Conservation (phyloP, 108 stramenopile genomes). For the Nannochloropsis salina region DNA sequence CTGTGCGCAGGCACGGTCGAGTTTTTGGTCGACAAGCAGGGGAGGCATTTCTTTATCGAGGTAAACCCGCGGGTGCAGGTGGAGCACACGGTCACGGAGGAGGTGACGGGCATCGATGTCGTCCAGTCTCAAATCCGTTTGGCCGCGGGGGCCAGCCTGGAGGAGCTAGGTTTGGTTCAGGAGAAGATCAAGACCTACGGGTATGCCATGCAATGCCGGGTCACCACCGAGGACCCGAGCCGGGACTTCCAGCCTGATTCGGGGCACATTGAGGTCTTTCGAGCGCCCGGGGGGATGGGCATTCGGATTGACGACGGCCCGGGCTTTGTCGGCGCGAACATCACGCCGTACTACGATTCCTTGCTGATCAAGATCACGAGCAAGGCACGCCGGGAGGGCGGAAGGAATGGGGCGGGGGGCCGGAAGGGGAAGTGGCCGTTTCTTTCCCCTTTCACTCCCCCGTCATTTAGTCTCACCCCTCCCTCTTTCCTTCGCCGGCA, state of each 20-base stretch:
- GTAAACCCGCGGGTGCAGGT: conserved; percentile 54
- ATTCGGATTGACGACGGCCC: conserved; percentile 85
- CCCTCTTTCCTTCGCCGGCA: neutral
- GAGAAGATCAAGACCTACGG: conserved; percentile 63
- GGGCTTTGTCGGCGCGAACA: conserved; percentile 55
- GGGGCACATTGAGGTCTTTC: conserved; percentile 79
- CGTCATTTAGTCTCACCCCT: neutral
- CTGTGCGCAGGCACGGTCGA: conserved; percentile 92
- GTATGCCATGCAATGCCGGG: conserved; percentile 88
- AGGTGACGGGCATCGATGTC: conserved; percentile 85
- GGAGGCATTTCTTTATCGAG: conserved; percentile 44
- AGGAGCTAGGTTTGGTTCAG: conserved; percentile 65
- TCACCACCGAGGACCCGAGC: conserved; percentile 78
- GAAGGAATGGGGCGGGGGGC: conserved; percentile 63
- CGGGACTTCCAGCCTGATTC: conserved; percentile 86
- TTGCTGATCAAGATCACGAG: conserved; percentile 92
- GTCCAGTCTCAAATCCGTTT: conserved; percentile 85
- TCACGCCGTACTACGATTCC: conserved; percentile 84
- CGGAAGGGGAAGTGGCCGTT: neutral
- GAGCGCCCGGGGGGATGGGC: conserved; percentile 83
- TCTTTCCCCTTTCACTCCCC: neutral
- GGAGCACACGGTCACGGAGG: conserved; percentile 94
- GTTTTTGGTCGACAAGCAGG: conserved; percentile 81
- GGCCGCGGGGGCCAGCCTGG: conserved; percentile 75
- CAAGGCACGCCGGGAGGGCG: conserved; percentile 60